phyloP scores from a whole-genome alignment of 1,284 basidiomycete species.

The Ustilago cynodontis region DNA sequence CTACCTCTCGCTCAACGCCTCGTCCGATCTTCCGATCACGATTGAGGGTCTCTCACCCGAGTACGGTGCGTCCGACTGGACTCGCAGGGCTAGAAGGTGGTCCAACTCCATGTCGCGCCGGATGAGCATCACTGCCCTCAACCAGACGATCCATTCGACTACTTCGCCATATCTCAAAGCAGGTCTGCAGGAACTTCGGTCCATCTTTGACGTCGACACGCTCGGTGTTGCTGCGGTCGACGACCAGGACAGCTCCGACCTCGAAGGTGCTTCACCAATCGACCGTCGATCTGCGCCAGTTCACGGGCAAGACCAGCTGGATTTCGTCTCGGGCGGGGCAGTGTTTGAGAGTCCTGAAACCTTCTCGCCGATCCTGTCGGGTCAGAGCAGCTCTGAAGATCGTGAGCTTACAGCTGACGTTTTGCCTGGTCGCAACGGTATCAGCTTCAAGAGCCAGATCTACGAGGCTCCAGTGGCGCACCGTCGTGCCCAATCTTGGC shows the following conservation, averaged over 20 bases:
- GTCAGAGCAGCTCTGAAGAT: slow-evolving; percentile 42
- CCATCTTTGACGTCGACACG: slow-evolving; percentile 61
- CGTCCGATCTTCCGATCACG: slow-evolving; percentile 24
- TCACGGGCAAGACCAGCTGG: background rate
- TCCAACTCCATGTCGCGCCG: slow-evolving; percentile 43
- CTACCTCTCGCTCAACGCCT: slow-evolving; percentile 31
- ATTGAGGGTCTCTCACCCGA: slow-evolving; percentile 15
- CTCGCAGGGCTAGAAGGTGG: slow-evolving; percentile 37
- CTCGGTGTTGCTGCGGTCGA: slow-evolving; percentile 27
- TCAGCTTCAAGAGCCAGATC: slow-evolving; percentile 30
- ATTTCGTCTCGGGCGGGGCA: slow-evolving; percentile 6
- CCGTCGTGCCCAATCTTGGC: slow-evolving; percentile 35
- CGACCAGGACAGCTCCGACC: slow-evolving; percentile 23
- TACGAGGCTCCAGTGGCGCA: slow-evolving; percentile 32
- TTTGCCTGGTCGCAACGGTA: background rate
- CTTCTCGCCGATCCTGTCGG: slow-evolving; percentile 25
- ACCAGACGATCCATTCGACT: slow-evolving; percentile 44
- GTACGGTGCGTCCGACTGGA: slow-evolving; percentile 21
- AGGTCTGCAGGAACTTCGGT: slow-evolving; percentile 57
- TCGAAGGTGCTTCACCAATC: slow-evolving; percentile 32
- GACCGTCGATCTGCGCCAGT: background rate
- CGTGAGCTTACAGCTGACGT: slow-evolving; percentile 1
- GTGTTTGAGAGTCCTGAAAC: slow-evolving; percentile 26
- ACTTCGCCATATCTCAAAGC: slow-evolving; percentile 56
- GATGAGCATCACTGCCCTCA: slow-evolving; percentile 43